Evolutionary conservation across 2,329 filamentous ascomycete genomes (phyloP), one percentile per base, ranked within the genome.

Genomic region (Cladophialophora chaetospira): DNA sequence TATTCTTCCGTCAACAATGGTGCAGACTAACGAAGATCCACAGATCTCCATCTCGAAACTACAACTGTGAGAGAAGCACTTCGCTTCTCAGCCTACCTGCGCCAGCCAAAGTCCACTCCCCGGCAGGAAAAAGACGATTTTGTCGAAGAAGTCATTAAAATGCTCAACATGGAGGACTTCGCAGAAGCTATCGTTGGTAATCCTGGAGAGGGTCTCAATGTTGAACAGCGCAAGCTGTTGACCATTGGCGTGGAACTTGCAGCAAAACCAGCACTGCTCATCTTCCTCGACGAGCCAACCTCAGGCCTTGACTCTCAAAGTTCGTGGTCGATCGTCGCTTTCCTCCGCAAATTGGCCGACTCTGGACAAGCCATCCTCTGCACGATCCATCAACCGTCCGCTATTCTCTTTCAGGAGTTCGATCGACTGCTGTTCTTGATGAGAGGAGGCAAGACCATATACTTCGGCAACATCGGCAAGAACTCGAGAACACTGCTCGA

Each of bases 201-300:
- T 31, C 89, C 89, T 1, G 91, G 92, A 43, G 89, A 94, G 75
- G 91, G 79, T 70, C 70, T 82, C 50, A 82, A 82, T 58, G 79
- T 82, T 26, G 83, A 86, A 66, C 83, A 86, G 68, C 78, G 83
- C 6, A 86, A 86, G 70, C 86, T 90, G 63, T 79, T 96, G 8
- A 96, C 91, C 0, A 96, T 97, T 61, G 93, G 91, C 70, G 92
- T 97, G 19, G 93, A 97, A 71, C 80, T 89, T 1, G 86, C 85
- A 5, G 86, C 86, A 0, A 84, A 87, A 65, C 86, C 86, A 0
- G 82, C 80, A 15, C 77, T 88, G 1, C 73, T 88, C 0, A 78
- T 89, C 31, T 89, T 89, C 74, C 71, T 89, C 11, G 83, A 86
- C 48, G 83, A 86, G 64, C 83, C 83, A 2, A 79, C 77, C 69